A percentile compares a stretch with the other conserved stretches of the same genome.
Conservation (phyloP, 2,329 filamentous ascomycete genomes). For the Apiospora phragmitis region DNA sequence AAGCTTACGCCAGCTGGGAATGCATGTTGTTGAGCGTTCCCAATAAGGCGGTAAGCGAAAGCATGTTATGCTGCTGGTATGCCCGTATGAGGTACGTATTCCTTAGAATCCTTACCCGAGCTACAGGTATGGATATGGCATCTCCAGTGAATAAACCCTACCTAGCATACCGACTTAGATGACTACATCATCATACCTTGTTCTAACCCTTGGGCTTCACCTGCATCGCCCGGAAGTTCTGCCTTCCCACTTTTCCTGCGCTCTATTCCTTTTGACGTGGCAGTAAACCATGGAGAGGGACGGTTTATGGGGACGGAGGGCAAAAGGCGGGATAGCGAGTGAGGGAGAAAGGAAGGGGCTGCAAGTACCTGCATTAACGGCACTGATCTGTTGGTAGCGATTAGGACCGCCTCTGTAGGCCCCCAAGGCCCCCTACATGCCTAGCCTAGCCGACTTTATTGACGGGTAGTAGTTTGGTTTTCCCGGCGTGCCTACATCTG, state of each 20-base stretch:
- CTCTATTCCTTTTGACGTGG: neutral
- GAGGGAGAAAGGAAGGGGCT: neutral
- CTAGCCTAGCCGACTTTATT: neutral
- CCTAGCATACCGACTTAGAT: neutral
- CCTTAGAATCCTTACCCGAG: no score
- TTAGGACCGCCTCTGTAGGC: neutral
- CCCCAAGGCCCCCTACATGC: neutral
- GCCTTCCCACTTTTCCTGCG: neutral
- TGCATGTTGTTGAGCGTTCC: constrained; percentile 3
- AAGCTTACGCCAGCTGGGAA: constrained; percentile 7
- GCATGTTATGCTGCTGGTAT: neutral
- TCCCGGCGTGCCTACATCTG: neutral
- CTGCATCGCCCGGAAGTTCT: neutral
- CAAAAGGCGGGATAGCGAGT: neutral
- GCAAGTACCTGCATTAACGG: constrained; percentile 6
- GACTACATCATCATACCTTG: neutral
- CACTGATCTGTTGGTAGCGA: constrained; percentile 5
- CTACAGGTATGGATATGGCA: neutral
- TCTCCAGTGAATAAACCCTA: neutral
- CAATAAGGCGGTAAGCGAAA: constrained; percentile 6
- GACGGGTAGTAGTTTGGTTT: neutral
- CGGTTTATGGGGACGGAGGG: neutral
- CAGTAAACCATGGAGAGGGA: neutral
- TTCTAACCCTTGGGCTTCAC: no score
- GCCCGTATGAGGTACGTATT: no score